Evolutionary conservation across 2,329 filamentous ascomycete genomes (phyloP).

Genomic region (Penicillium janthinellum): DNA sequence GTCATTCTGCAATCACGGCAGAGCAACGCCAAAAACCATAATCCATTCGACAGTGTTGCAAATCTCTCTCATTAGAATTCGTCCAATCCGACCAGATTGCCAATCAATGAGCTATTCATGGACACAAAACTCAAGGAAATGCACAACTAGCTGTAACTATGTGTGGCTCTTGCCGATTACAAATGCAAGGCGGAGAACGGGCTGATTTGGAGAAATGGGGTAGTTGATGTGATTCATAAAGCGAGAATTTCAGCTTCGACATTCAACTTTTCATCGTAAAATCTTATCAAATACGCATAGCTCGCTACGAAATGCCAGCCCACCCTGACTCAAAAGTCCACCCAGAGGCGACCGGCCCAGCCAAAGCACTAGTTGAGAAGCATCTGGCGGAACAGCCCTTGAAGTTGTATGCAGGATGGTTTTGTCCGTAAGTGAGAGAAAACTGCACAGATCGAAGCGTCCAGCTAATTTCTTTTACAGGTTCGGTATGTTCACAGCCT

Average conservation of each 20-base stretch:
- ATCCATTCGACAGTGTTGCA: neutral
- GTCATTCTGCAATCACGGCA: neutral
- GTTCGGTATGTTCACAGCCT: slow-evolving; percentile 32
- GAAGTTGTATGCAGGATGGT: slow-evolving; percentile 75
- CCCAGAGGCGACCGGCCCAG: slow-evolving; percentile 49
- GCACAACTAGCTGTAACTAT: neutral
- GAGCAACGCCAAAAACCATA: neutral
- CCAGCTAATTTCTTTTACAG: slow-evolving; percentile 17
- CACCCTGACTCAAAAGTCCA: slow-evolving; percentile 48
- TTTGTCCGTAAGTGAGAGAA: slow-evolving; percentile 56
- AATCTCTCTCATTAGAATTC: neutral
- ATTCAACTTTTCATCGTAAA: neutral
- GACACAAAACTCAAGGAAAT: neutral
- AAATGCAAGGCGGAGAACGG: neutral
- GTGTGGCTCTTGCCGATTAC: neutral
- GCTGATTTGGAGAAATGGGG: neutral
- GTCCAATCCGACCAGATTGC: neutral
- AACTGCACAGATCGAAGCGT: too few species aligned
- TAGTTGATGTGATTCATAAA: neutral
- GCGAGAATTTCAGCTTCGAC: too few species aligned
- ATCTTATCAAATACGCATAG: neutral
- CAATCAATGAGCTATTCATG: neutral
- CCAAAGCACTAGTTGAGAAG: slow-evolving; percentile 40
- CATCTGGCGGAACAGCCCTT: slow-evolving; percentile 39
- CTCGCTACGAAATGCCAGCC: slow-evolving; percentile 25